Percentiles rank a stretch among this genome's conserved stretches.
Evolutionary conservation across 2,329 filamentous ascomycete species (phyloP).

Genomic region (Pseudogymnoascus sp.): DNA sequence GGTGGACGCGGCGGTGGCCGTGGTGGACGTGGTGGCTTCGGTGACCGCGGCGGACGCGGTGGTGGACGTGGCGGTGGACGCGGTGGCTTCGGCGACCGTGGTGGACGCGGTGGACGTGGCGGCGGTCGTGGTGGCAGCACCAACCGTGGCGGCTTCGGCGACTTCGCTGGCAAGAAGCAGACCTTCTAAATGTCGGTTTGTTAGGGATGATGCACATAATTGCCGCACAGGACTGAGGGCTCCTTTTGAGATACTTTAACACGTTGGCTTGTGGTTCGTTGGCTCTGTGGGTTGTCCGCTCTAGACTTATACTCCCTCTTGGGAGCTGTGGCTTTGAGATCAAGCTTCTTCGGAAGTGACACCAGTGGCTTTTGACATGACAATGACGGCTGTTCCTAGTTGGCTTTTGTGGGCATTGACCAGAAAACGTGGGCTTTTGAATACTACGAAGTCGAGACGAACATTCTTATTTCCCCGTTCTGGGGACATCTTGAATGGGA

Average conservation of each 20-base stretch:
- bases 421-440: constrained; percentile 29
- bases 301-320: constrained; percentile 31
- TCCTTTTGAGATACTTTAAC: constrained; percentile 18
- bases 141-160: constrained; percentile 50
- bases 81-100: constrained; percentile 22
- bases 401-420: constrained; percentile 24
- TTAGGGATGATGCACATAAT: constrained; percentile 3
- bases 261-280: constrained; percentile 29
- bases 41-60: constrained; percentile 40
- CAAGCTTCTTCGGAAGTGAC: constrained; percentile 16
- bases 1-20: constrained; percentile 37
- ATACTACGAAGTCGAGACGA: constrained; percentile 30
- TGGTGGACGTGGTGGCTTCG: constrained; percentile 27
- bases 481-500: constrained; percentile 28
- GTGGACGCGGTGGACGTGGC: constrained; percentile 35
- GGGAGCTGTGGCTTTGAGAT: constrained; percentile 34
- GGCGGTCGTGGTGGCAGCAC: constrained; percentile 34
- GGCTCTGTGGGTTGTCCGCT: constrained; percentile 35
- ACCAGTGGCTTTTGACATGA: constrained; percentile 27
- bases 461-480: constrained; percentile 25
- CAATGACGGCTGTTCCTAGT: constrained; percentile 23
- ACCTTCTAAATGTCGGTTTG: constrained; percentile 33
- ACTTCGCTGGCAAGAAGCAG: constrained; percentile 52
- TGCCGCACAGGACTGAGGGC: constrained; percentile 23
- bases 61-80: constrained; percentile 32